A percentile compares a stretch with the other conserved stretches of the same genome.
Conservation (phyloP, 2,329 filamentous ascomycete genomes). For the Cladosporium sp. region DNA sequence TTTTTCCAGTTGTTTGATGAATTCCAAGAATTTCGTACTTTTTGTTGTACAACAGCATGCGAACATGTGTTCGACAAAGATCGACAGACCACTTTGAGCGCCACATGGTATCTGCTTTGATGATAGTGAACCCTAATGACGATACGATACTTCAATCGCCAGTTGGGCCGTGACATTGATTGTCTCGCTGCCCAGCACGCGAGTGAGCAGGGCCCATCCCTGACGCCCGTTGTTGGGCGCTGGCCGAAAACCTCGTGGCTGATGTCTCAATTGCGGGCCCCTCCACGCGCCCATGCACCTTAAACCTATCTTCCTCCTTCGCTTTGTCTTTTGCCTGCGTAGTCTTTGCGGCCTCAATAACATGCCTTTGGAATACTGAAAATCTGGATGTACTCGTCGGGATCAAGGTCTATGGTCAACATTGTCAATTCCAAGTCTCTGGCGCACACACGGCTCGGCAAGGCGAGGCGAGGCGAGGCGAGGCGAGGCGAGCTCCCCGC, state of each 20-base stretch:
- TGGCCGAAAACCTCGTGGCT: constrained; percentile 8
- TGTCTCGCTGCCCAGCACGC: constrained; percentile 9
- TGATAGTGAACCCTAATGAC: not conserved
- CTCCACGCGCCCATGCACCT: not conserved
- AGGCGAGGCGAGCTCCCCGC: not conserved
- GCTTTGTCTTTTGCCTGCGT: not conserved
- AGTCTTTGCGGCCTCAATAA: not conserved
- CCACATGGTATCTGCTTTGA: not conserved
- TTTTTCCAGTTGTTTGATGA: constrained; percentile 2
- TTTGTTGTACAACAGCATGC: not conserved
- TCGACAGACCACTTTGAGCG: not conserved
- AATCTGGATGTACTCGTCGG: too few relatives aligned
- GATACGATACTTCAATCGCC: not conserved
- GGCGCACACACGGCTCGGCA: constrained; percentile 5
- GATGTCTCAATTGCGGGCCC: constrained; percentile 4
- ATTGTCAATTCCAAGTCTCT: not conserved
- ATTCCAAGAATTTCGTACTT: not conserved
- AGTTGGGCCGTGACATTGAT: not conserved
- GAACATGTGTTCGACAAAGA: not conserved
- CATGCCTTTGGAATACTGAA: too few relatives aligned
- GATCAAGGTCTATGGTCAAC: not conserved
- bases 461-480: not conserved
- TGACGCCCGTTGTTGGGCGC: not conserved
- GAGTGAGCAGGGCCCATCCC: not conserved
- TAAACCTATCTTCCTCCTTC: not conserved